Conservation (phyloP, 1,284 basidiomycete species). For the Thecaphora frezii region DNA sequence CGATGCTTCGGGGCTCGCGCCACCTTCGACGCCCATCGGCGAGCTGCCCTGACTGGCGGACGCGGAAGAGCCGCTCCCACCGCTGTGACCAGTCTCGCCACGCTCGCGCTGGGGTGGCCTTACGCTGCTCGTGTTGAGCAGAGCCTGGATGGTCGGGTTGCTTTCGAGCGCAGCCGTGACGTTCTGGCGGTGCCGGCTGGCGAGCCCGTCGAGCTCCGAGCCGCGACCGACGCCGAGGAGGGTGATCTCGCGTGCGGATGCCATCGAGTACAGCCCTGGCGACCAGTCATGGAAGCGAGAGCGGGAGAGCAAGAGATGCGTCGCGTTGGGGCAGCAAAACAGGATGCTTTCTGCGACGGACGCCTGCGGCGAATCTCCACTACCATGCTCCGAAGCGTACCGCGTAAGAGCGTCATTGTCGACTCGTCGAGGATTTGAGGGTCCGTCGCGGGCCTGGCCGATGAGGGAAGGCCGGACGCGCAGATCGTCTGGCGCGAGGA, state of each 20-base stretch:
- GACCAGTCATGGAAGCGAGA: conserved; percentile 6
- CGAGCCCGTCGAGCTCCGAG: conserved; percentile 18
- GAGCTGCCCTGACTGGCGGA: not conserved
- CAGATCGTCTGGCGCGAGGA: not conserved
- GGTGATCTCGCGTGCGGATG: conserved; percentile 13
- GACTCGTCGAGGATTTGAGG: not conserved
- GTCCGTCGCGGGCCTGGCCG: too few species aligned
- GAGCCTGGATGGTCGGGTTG: conserved; percentile 19
- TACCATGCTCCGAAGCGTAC: too few species aligned
- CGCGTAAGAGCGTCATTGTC: too few species aligned
- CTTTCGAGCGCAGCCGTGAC: conserved; percentile 18
- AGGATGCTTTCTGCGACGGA: conserved; percentile 15
- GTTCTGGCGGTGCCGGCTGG: conserved; percentile 23
- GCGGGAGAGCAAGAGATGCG: conserved; percentile 23
- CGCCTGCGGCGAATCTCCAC: too few species aligned
- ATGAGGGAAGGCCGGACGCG: too few species aligned
- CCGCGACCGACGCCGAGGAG: conserved; percentile 14
- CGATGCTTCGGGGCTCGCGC: not conserved
- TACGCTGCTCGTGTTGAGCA: not conserved
- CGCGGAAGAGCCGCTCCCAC: conserved; percentile 1
- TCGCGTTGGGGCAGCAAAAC: conserved; percentile 14
- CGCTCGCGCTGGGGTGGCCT: not conserved
- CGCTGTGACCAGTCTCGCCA: too few species aligned
- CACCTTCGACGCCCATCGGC: too few species aligned
- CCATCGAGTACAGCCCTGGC: conserved; percentile 7